These are phyloP conservation scores for Paulownia fortunei DNA, from an alignment of 257 asterid genomes.

Conservation along the genomic window DNA sequence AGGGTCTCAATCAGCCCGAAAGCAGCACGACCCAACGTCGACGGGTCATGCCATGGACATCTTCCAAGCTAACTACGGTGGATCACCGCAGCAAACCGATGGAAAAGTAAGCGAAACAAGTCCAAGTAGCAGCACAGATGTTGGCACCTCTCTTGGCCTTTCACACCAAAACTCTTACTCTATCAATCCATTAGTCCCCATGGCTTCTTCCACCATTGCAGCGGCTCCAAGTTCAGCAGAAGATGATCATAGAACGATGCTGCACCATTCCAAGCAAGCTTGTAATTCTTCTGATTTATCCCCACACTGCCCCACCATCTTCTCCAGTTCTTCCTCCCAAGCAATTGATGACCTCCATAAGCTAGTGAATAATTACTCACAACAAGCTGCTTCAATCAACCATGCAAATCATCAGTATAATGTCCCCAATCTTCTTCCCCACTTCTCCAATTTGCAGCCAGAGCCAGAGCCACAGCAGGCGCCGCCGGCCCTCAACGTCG, in stretches of 20 bases:
- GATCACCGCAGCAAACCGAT: conserved; percentile 33
- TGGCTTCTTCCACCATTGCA: conserved; percentile 17
- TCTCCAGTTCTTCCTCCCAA: conserved; percentile 34
- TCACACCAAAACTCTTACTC: conserved; percentile 44
- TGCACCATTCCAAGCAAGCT: conserved; percentile 38
- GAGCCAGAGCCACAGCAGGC: conserved; percentile 29
- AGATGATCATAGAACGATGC: conserved; percentile 28
- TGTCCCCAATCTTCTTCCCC: conserved; percentile 47
- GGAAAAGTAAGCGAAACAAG: conserved; percentile 58
- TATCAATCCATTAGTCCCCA: conserved; percentile 42
- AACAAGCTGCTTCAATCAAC: conserved; percentile 26
- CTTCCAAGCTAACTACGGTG: conserved; percentile 27
- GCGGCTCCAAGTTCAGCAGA: conserved; percentile 30
- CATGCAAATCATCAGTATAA: conserved; percentile 35
- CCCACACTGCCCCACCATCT: conserved; percentile 36
- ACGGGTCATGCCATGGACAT: conserved; percentile 22
- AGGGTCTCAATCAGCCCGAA: conserved; percentile 25
- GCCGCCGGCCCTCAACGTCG: conserved; percentile 32
- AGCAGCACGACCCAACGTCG: conserved; percentile 20
- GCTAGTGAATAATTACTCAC: conserved; percentile 56
- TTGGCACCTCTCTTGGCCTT: conserved; percentile 55
- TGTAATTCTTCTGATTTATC: conserved; percentile 1
- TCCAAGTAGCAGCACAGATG: conserved; percentile 55
- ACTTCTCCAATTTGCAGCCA: conserved; percentile 42
- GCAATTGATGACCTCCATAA: conserved; percentile 75